A percentile compares a stretch with the other conserved stretches of the same genome.
These are phyloP conservation scores for Wickerhamiella vanderwaltii DNA, from an alignment of 805 yeast genomes.

Conservation along the genomic window DNA sequence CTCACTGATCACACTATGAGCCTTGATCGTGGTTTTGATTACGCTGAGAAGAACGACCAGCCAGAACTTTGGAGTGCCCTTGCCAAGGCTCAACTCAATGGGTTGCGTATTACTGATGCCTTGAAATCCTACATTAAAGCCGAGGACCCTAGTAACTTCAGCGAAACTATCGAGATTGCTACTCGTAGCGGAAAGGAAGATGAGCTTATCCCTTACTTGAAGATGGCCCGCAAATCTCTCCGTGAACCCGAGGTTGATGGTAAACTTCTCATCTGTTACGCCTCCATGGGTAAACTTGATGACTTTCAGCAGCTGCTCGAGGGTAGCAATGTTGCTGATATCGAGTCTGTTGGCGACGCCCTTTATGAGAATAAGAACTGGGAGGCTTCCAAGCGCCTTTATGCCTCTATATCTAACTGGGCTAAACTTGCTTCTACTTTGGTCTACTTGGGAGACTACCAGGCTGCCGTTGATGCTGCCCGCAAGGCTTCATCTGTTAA, in stretches of 20 bases:
- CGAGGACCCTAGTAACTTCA: conserved; percentile 78
- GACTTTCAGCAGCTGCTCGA: conserved; percentile 79
- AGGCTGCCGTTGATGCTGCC: conserved; percentile 96
- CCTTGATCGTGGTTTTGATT: conserved; percentile 85
- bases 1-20: conserved; percentile 88
- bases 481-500: conserved; percentile 88
- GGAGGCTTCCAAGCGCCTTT: conserved; percentile 85
- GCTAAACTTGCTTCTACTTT: conserved; percentile 93
- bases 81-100: conserved; percentile 92
- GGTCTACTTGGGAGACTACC: conserved; percentile 84
- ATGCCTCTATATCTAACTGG: conserved; percentile 78
- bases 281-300: conserved; percentile 56
- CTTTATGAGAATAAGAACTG: conserved; percentile 70
- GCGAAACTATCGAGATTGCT: conserved; percentile 84
- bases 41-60: conserved; percentile 77
- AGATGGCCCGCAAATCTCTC: conserved; percentile 81
- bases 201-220: conserved; percentile 73
- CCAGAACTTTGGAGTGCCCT: conserved; percentile 89
- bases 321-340: conserved; percentile 84
- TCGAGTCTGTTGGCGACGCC: conserved; percentile 85
- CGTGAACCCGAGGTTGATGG: conserved; percentile 92
- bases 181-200: conserved; percentile 95
- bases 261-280: conserved; percentile 77
- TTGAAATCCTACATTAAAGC: conserved; percentile 86
- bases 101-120: conserved; percentile 82